Conservation (phyloP, 2,329 filamentous ascomycete genomes). For the Beauveria medogensis region DNA sequence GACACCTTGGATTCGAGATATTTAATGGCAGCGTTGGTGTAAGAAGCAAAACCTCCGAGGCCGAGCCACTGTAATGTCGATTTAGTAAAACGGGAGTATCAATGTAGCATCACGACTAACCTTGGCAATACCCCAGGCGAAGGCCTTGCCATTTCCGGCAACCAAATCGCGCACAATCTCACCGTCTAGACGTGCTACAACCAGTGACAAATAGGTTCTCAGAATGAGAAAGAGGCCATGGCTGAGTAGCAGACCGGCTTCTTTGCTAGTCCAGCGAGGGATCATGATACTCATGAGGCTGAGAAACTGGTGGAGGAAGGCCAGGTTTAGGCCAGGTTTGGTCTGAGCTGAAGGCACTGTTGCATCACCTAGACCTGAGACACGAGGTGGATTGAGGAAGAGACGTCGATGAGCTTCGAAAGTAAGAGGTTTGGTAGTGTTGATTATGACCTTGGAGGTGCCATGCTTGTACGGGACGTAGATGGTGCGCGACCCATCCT, state of each 20-base stretch:
- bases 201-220: slow-evolving; percentile 84
- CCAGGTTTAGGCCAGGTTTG: slow-evolving; percentile 89
- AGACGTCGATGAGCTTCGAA: slow-evolving; percentile 93
- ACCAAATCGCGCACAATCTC: slow-evolving; percentile 95
- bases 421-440: slow-evolving; percentile 82
- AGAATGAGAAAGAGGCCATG: slow-evolving; percentile 86
- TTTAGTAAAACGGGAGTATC: not conserved
- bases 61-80: slow-evolving; percentile 63
- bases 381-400: slow-evolving; percentile 83
- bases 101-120: slow-evolving; percentile 25
- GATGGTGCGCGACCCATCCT: slow-evolving; percentile 90
- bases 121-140: slow-evolving; percentile 82
- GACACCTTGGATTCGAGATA: slow-evolving; percentile 96
- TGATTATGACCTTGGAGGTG: slow-evolving; percentile 85
- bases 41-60: slow-evolving; percentile 85
- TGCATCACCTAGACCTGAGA: slow-evolving; percentile 67
- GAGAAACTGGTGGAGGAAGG: slow-evolving; percentile 93
- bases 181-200: slow-evolving; percentile 88
- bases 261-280: slow-evolving; percentile 89
- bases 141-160: slow-evolving; percentile 83
- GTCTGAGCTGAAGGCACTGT: slow-evolving; percentile 79
- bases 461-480: slow-evolving; percentile 87
- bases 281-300: slow-evolving; percentile 97
- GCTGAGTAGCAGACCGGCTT: slow-evolving; percentile 80
- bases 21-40: slow-evolving; percentile 99